Evolutionary conservation across 352 stramenopile species (phyloP).

Genomic region (Phytopythium sindhum): DNA sequence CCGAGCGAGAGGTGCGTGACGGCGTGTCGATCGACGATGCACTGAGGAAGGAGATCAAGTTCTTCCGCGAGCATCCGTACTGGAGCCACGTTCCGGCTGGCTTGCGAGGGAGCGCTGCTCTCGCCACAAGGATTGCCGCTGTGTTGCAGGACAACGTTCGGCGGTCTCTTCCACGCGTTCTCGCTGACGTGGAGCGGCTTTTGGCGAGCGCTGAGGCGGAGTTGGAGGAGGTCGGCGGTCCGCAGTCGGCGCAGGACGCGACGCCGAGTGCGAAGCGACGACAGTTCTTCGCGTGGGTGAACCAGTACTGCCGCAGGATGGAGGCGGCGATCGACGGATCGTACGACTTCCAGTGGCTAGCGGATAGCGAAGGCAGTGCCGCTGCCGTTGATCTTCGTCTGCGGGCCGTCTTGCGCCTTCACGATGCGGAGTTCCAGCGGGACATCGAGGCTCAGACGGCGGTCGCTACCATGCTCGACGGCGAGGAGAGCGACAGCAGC

Average conservation of each 20-base stretch:
- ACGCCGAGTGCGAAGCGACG: slow-evolving; percentile 18
- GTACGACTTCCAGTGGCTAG: slow-evolving; percentile 14
- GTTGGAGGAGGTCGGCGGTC: slow-evolving; percentile 22
- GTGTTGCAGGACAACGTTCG: slow-evolving; percentile 49
- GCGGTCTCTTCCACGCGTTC: slow-evolving; percentile 33
- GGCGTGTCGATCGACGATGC: slow-evolving; percentile 58
- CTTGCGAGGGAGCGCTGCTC: slow-evolving; percentile 27
- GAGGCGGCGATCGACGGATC: slow-evolving; percentile 20
- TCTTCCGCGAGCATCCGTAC: slow-evolving; percentile 42
- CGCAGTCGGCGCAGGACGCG: slow-evolving; percentile 4
- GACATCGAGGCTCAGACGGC: slow-evolving; percentile 17
- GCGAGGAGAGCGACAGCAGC: slow-evolving; percentile 1
- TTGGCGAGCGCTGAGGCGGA: slow-evolving; percentile 15
- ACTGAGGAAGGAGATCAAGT: slow-evolving; percentile 51
- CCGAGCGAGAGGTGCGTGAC: slow-evolving; percentile 58
- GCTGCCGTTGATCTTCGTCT: slow-evolving; percentile 13
- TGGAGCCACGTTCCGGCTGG: slow-evolving; percentile 25
- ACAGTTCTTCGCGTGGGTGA: slow-evolving; percentile 17
- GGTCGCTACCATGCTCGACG: slow-evolving; percentile 1
- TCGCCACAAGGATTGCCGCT: slow-evolving; percentile 27
- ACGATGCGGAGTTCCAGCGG: slow-evolving; percentile 25
- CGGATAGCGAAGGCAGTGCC: neutral
- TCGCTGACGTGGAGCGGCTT: slow-evolving; percentile 30
- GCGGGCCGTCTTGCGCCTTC: slow-evolving; percentile 25
- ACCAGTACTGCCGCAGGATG: slow-evolving; percentile 20